phyloP scores from a whole-genome alignment of 2,329 filamentous ascomycete genomes.

The Aureobasidium sp. region DNA sequence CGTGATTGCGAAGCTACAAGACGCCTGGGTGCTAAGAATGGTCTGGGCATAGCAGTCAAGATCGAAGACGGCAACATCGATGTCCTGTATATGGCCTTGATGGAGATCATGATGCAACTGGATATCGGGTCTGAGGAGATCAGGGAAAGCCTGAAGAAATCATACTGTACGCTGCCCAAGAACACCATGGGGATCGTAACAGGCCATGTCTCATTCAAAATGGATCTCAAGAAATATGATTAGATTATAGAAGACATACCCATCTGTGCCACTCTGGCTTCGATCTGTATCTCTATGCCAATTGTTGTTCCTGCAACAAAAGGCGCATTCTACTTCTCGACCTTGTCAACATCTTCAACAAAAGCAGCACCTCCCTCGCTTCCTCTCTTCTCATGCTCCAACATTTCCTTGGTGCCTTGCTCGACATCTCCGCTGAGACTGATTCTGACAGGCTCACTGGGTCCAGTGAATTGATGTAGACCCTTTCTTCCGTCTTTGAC shows the following conservation, averaged over 20 bases:
- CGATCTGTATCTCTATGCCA: no score
- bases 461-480: slow-evolving; percentile 20
- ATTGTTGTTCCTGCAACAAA: no score
- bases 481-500: slow-evolving; percentile 24
- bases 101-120: slow-evolving; percentile 41
- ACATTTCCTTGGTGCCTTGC: neutral
- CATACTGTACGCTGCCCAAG: slow-evolving; percentile 30
- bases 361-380: slow-evolving; percentile 3
- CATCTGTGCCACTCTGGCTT: no score
- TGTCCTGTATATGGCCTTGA: slow-evolving; percentile 39
- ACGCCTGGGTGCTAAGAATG: slow-evolving; percentile 29
- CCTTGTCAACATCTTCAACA: neutral
- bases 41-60: slow-evolving; percentile 42
- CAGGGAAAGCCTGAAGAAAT: slow-evolving; percentile 27
- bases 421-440: slow-evolving; percentile 19
- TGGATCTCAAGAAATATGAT: neutral
- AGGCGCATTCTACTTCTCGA: neutral
- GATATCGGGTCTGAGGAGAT: slow-evolving; percentile 31
- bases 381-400: slow-evolving; percentile 1
- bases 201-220: slow-evolving; percentile 21
- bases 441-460: slow-evolving; percentile 23
- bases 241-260: no score
- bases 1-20: slow-evolving; percentile 33
- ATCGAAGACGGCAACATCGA: slow-evolving; percentile 43
- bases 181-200: slow-evolving; percentile 38